A percentile compares a stretch with the other conserved stretches of the same genome.
Evolutionary conservation across 164 flowering plant genomes (phyloP).

Genomic region (Vitis labrusca): DNA sequence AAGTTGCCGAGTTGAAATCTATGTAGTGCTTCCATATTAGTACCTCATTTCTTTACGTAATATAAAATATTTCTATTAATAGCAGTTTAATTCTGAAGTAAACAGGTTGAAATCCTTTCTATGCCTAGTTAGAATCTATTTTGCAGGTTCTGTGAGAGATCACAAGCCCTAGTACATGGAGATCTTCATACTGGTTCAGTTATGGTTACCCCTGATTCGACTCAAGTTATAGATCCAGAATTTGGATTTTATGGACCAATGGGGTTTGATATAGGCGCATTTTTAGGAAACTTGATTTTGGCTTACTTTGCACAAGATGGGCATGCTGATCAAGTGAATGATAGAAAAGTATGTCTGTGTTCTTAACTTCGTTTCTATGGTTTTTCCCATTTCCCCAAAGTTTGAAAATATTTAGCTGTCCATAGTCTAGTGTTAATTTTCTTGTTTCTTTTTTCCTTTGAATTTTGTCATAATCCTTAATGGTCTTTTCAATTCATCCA

Average conservation of each 20-base stretch:
- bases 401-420: too few species aligned
- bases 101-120: too few species aligned
- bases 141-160: constrained; percentile 86
- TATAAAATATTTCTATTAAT: neutral
- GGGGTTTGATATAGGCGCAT: constrained; percentile 97
- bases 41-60: neutral
- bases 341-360: constrained; percentile 52
- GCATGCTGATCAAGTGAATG: constrained; percentile 57
- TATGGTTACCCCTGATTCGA: constrained; percentile 88
- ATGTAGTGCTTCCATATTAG: constrained; percentile 40
- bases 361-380: neutral
- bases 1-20: constrained; percentile 86
- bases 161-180: constrained; percentile 95
- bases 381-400: neutral
- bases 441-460: too few species aligned
- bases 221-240: constrained; percentile 97
- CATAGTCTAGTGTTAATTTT: too few species aligned
- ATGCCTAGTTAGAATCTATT: too few species aligned
- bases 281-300: constrained; percentile 78
- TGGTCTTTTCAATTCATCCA: too few species aligned
- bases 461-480: too few species aligned
- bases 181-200: constrained; percentile 96
- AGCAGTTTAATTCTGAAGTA: neutral
- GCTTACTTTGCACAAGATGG: constrained; percentile 93
- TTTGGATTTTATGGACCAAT: constrained; percentile 93